Percentiles rank a stretch among this genome's conserved stretches.
Evolutionary conservation across 1,284 basidiomycete species (phyloP).

Genomic region (Spongispora temasekensis): DNA sequence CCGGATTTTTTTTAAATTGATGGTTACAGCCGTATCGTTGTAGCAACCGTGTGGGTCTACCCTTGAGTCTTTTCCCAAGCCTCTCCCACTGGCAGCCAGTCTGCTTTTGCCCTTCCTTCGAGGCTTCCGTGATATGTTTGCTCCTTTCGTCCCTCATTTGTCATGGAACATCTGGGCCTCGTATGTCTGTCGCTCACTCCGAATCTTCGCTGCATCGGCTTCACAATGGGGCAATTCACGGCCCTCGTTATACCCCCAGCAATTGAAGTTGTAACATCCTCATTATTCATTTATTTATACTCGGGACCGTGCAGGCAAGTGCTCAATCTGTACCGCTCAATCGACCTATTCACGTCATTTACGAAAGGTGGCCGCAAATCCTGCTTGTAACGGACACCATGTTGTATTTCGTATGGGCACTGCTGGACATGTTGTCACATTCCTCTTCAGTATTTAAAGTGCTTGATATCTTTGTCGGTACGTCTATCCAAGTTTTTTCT

Average conservation of each 20-base stretch:
- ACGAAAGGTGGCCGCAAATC: conserved; percentile 48
- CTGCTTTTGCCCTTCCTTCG: conserved; percentile 24
- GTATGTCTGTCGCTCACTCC: conserved; percentile 69
- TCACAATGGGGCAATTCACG: conserved; percentile 48
- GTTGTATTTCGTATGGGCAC: conserved; percentile 56
- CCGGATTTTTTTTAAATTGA: conserved; percentile 10
- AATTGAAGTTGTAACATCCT: conserved; percentile 60
- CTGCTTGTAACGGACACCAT: conserved; percentile 63
- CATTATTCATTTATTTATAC: conserved; percentile 52
- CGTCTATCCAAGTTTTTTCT: conserved; percentile 16
- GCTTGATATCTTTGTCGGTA: conserved; percentile 50
- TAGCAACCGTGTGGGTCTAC: conserved; percentile 22
- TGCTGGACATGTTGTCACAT: conserved; percentile 63
- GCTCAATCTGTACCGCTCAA: background rate
- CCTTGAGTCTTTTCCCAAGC: conserved; percentile 25
- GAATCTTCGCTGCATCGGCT: conserved; percentile 67
- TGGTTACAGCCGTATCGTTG: conserved; percentile 22
- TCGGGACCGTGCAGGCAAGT: conserved; percentile 58
- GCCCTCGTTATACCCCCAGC: conserved; percentile 62
- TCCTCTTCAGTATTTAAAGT: conserved; percentile 38
- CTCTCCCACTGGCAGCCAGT: conserved; percentile 17
- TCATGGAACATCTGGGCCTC: conserved; percentile 40
- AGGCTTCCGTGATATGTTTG: conserved; percentile 28
- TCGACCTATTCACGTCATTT: conserved; percentile 3
- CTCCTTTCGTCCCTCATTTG: conserved; percentile 4